These are phyloP conservation scores for Elaeagnus macrophylla DNA, from an alignment of 306 rosid genomes.

Conservation along the genomic window DNA sequence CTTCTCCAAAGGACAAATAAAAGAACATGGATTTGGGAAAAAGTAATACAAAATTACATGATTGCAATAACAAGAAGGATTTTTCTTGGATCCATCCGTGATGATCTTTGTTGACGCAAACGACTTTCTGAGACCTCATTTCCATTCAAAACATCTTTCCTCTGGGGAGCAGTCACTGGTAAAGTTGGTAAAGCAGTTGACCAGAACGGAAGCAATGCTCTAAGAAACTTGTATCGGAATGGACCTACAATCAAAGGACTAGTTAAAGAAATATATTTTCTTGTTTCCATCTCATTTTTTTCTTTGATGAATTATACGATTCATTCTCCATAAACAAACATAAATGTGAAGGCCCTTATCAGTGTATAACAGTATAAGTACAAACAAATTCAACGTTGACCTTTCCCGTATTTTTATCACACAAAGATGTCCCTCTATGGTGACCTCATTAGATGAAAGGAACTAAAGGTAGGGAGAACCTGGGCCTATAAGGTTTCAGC, in stretches of 20 bases:
- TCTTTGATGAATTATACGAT: no score
- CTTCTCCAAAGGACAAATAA: no score
- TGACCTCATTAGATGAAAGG: no score
- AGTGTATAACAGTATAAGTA: no score
- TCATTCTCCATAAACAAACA: no score
- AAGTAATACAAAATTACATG: constrained; percentile 41
- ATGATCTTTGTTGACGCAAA: constrained; percentile 64
- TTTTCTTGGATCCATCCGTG: constrained; percentile 96
- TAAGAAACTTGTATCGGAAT: constrained; percentile 73
- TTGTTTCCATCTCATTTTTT: no score
- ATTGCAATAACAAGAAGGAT: constrained; percentile 87
- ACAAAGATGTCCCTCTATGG: no score
- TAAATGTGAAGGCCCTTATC: no score
- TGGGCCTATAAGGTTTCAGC: no score
- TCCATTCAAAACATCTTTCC: constrained; percentile 56
- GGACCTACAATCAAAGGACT: constrained; percentile 50
- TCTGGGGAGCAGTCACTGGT: constrained; percentile 78
- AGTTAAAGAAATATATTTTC: constrained; percentile 3
- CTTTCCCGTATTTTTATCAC: no score
- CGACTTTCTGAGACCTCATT: constrained; percentile 71
- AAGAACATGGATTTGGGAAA: background rate
- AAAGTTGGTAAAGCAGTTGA: constrained; percentile 82
- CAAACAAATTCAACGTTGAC: no score
- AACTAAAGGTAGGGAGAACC: no score
- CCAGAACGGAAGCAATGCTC: constrained; percentile 97